A percentile compares a stretch with the other conserved stretches of the same genome.
Conservation (phyloP, 441 rosid genomes). For the Adansonia rubrostipa region DNA sequence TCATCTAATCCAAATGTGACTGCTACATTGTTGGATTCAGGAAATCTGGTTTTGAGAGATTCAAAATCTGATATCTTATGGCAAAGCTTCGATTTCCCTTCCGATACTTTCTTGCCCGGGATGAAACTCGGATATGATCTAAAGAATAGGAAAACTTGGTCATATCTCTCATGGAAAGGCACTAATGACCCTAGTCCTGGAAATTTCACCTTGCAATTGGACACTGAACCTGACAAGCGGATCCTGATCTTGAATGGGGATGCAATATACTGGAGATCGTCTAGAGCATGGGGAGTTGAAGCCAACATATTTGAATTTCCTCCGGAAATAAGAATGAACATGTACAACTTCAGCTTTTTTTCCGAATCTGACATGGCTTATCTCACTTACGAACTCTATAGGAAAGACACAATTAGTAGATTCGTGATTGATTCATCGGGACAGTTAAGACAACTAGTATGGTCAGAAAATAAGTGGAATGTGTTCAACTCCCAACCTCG, state of each 20-base stretch:
- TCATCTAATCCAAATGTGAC: neutral
- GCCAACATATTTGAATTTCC: neutral
- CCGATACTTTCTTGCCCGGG: constrained; percentile 30
- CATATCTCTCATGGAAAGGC: constrained; percentile 27
- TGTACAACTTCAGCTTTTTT: constrained; percentile 5
- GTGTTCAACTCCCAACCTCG: neutral
- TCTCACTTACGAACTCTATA: neutral
- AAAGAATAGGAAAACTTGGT: neutral
- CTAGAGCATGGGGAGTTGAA: neutral
- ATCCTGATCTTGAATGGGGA: neutral
- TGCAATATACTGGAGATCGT: neutral
- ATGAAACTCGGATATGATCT: constrained; percentile 31
- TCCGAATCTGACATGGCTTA: neutral
- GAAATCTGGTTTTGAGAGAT: constrained; percentile 33
- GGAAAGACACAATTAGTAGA: neutral
- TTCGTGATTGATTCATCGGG: neutral
- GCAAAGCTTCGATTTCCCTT: constrained; percentile 35
- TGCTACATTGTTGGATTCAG: constrained; percentile 27
- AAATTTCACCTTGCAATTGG: constrained; percentile 9
- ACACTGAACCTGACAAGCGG: neutral
- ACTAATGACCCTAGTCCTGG: constrained; percentile 32
- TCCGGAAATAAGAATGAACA: neutral
- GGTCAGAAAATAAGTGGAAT: constrained; percentile 9
- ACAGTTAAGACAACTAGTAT: neutral
- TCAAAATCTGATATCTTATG: constrained; percentile 11